Base-by-base conservation (phyloP, 108 stramenopile species). In the Schizochytrium sp. region DNA sequence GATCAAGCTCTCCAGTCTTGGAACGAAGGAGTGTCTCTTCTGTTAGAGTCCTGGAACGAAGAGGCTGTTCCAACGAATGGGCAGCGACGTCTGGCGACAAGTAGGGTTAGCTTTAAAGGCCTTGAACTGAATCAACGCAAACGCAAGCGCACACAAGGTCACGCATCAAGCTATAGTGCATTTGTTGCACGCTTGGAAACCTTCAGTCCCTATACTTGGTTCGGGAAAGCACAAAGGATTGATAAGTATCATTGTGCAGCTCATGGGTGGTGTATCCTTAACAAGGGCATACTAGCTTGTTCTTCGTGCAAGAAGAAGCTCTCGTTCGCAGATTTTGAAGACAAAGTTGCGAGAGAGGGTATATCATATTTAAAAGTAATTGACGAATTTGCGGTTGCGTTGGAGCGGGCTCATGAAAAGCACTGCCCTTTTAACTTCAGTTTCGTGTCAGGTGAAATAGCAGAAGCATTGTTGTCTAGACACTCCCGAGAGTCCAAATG, bases 381-480 rank as follows among this genome's bases (percentile, higher is more conserved):
- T 38, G 5, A 38, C 42, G 12, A 69, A 44, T 69, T 69, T 15
- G 5, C 42, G 28, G 28, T 44, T 15, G 64, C 7, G 28, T 7
- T 69, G 0, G 64, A 69, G 64, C 64, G 64, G 42, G 64, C 42
- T 2, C 64, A 69, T 44, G 64, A 69, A 15, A 38, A 44, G 8
- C 64, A 44, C 42, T 69, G 64, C 28, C 64, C 64, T 44, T 69
- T 69, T 69, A 44, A 8, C 7, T 69, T 69, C 44, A 69, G 64
- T 44, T 69, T 69, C 15, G 64, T 69, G 12, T 69, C 64, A 44
- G 42, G 64, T 8, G 64, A 69, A 44, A 7, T 69, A 44, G 64
- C 64, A 8, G 42, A 69, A 44, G 64, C 64, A 7, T 38, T 69
- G 12, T 15, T 69, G 12, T 7, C 19, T 15, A 38, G 64, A 28